A percentile compares a stretch with the other conserved stretches of the same genome.
These are phyloP conservation scores for Camptophora hylomeconis DNA, from an alignment of 2,329 filamentous ascomycete genomes.

Conservation along the genomic window DNA sequence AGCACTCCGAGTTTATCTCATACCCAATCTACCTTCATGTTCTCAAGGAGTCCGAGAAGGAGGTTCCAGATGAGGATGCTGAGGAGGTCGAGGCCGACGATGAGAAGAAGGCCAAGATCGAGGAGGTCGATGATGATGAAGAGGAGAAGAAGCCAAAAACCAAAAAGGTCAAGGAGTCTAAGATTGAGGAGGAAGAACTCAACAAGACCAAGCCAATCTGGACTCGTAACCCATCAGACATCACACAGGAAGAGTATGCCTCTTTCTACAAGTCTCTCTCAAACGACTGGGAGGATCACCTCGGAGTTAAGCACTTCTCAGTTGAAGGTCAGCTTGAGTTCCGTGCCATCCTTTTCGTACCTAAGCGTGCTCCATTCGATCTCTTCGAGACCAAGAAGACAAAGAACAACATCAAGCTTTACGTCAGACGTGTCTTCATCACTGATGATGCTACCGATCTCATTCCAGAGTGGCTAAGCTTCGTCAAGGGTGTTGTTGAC, in stretches of 20 bases:
- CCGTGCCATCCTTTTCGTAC: constrained; percentile 98
- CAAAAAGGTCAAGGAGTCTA: constrained; percentile 98
- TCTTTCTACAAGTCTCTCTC: constrained; percentile 99
- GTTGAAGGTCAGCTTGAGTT: constrained; percentile 99
- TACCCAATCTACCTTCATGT: constrained; percentile 99
- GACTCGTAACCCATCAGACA: constrained; percentile 95
- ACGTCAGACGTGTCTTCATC: constrained; percentile 99
- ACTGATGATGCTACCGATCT: constrained; percentile 98
- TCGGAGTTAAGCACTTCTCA: constrained; percentile 99
- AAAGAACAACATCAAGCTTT: constrained; percentile 99
- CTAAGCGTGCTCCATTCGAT: constrained; percentile 98
- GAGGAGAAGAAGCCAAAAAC: constrained; percentile 93
- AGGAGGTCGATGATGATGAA: constrained; percentile 68
- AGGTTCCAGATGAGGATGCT: constrained; percentile 92
- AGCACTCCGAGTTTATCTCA: constrained; percentile 99
- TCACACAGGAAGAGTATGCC: constrained; percentile 90
- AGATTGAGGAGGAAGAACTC: constrained; percentile 97
- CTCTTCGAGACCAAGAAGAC: constrained; percentile 99
- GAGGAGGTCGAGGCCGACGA: constrained; percentile 56
- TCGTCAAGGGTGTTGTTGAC: constrained; percentile 99
- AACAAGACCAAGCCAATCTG: constrained; percentile 99
- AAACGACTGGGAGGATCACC: constrained; percentile 99
- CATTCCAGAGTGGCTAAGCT: constrained; percentile 98
- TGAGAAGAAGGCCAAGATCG: constrained; percentile 86
- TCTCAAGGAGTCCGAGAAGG: constrained; percentile 96